A percentile compares a stretch with the other conserved stretches of the same genome.
These are phyloP conservation scores for Pythium coloratum DNA, from an alignment of 352 stramenopile genomes.

Conservation along the genomic window DNA sequence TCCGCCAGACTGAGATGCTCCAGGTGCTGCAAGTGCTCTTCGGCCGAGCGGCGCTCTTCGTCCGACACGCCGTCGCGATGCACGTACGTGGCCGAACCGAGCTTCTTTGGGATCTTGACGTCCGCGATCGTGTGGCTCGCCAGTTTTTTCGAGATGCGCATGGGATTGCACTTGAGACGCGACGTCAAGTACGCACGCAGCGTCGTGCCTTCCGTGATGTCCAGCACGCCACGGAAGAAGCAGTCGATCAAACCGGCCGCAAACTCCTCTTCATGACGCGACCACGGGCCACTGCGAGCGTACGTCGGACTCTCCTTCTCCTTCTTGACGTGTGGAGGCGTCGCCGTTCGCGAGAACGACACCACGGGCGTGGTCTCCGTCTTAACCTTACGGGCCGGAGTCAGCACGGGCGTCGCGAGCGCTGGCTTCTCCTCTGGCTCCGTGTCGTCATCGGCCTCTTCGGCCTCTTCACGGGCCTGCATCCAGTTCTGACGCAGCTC, in stretches of 20 bases:
- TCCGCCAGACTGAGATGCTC: constrained; percentile 29
- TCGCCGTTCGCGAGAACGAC: constrained; percentile 13
- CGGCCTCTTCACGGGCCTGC: constrained; percentile 33
- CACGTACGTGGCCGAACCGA: constrained; percentile 66
- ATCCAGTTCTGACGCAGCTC: constrained; percentile 51
- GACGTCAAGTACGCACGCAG: constrained; percentile 62
- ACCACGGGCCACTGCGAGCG: constrained; percentile 64
- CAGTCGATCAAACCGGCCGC: constrained; percentile 59
- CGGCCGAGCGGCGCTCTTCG: constrained; percentile 34
- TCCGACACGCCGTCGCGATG: constrained; percentile 34
- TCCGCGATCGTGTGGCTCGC: constrained; percentile 64
- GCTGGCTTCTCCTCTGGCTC: background rate
- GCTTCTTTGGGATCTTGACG: constrained; percentile 72
- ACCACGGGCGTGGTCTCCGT: constrained; percentile 8
- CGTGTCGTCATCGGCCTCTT: constrained; percentile 1
- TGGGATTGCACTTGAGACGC: constrained; percentile 69
- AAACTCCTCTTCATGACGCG: constrained; percentile 67
- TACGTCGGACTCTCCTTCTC: constrained; percentile 30
- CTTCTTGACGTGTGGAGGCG: constrained; percentile 10
- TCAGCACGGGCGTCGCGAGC: background rate
- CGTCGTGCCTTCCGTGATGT: constrained; percentile 62
- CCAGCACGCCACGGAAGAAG: constrained; percentile 66
- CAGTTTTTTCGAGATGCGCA: constrained; percentile 80
- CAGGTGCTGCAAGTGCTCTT: constrained; percentile 42
- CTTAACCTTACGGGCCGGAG: background rate